A percentile compares a stretch with the other conserved stretches of the same genome.
phyloP scores from a whole-genome alignment of 2,329 filamentous ascomycete species.

The Kalmusia sp. region DNA sequence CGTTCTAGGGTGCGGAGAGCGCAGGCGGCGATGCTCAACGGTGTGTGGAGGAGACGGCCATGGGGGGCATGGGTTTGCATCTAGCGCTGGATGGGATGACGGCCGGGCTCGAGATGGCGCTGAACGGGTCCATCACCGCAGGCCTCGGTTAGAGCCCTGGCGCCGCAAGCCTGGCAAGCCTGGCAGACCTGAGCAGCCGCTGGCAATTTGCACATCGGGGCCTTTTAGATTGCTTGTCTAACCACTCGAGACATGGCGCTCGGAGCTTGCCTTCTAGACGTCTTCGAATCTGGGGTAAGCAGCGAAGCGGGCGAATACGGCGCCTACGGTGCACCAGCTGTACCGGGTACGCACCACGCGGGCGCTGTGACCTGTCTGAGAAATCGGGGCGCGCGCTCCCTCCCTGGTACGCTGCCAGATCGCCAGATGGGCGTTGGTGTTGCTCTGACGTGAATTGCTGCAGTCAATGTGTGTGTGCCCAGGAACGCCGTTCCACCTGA shows the following conservation, averaged over 20 bases:
- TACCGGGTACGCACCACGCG: conserved; percentile 10
- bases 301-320: conserved; percentile 32
- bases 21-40: not conserved
- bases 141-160: conserved; percentile 6
- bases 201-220: conserved; percentile 26
- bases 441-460: not conserved
- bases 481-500: too few relatives aligned
- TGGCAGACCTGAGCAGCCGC: not conserved
- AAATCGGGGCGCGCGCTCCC: not conserved
- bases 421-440: not conserved
- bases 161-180: conserved; percentile 11
- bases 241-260: conserved; percentile 19
- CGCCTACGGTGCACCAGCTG: not conserved
- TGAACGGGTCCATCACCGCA: conserved; percentile 1
- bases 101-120: not conserved
- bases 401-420: not conserved
- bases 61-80: conserved; percentile 3
- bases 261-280: conserved; percentile 29
- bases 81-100: not conserved
- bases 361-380: conserved; percentile 2
- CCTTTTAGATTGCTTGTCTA: conserved; percentile 26
- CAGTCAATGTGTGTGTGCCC: too few relatives aligned
- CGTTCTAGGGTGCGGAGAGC: conserved; percentile 6
- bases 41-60: conserved; percentile 3
- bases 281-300: conserved; percentile 43